Evolutionary conservation across 78 protist species (phyloP), one percentile per base, ranked within the genome.

Genomic region (Protostelium mycophagum): DNA sequence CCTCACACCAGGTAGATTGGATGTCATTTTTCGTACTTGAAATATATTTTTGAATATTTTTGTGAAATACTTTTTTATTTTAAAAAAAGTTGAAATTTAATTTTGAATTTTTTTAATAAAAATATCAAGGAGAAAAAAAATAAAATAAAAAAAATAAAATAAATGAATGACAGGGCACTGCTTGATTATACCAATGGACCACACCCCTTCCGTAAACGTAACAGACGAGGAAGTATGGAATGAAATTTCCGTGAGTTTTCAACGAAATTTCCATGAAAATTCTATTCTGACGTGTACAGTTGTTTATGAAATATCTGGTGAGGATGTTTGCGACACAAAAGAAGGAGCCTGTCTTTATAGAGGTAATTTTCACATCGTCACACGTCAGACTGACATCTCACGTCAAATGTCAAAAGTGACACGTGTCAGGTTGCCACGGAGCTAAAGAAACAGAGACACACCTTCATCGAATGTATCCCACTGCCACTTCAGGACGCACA

Each of bases 381-480:
- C n/a, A n/a, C n/a, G n/a, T n/a, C n/a, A n/a, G n/a, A n/a, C n/a
- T n/a, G n/a, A n/a, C n/a, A n/a, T n/a, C n/a, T n/a, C n/a, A n/a
- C n/a, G n/a, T n/a, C n/a, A n/a, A n/a, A n/a, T n/a, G n/a, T n/a
- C n/a, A 51, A 16, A 51, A 51, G 73, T 25, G 73, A 51, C 31
- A 51, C 73, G 73, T 25, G 73, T 5, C 73, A 90, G 85, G 63
- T 84, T n/a, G 84, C 31, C 9, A 38, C 83, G 89, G 10, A 28
- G 85, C 90, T 87, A 34, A 86, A 83, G 86, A 37, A 38, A 9
- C 28, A 37, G 1, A 35, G 35, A 28, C 90, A 85, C 85, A 5
- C 86, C 37, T 0, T 34, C 36, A 83, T 93, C 73, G 93, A 91
- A 28, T 38, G 86, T 39, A 34, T 93, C 0, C 93, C 94, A 5